phyloP scores from a whole-genome alignment of 345 rosid species.

The Lepidium aucheri region DNA sequence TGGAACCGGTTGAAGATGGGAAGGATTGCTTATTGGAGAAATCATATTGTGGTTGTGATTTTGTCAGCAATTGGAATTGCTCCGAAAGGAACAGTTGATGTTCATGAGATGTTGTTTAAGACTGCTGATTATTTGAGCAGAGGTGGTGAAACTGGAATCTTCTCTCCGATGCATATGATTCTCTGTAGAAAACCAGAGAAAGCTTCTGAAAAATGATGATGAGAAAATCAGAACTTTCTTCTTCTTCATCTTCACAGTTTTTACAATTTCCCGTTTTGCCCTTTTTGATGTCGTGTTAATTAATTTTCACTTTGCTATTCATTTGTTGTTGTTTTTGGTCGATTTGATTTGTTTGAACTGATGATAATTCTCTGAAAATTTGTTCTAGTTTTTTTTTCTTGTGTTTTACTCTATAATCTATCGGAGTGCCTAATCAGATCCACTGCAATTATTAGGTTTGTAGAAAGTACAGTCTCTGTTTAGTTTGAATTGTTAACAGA shows the following conservation, averaged over 20 bases:
- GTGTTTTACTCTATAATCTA: too few species aligned
- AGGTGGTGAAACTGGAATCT: conserved; percentile 87
- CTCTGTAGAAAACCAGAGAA: conserved; percentile 77
- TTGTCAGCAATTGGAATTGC: conserved; percentile 68
- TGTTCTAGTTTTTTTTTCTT: too few species aligned
- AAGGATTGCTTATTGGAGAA: conserved; percentile 86
- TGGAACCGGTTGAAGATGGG: conserved; percentile 91
- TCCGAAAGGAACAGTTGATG: conserved; percentile 92
- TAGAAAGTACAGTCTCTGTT: background rate
- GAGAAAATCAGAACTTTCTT: background rate
- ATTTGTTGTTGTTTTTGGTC: background rate
- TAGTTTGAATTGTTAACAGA: background rate
- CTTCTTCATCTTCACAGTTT: background rate
- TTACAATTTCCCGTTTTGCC: background rate
- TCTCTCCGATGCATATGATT: conserved; percentile 92
- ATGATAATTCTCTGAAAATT: background rate
- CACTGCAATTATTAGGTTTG: background rate
- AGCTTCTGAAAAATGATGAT: conserved; percentile 3
- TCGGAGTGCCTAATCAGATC: too few species aligned
- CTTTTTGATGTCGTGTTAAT: background rate
- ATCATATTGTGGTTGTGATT: conserved; percentile 70
- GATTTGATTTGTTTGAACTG: conserved; percentile 19
- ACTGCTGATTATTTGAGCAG: conserved; percentile 73
- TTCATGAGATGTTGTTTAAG: conserved; percentile 84
- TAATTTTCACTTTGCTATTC: background rate